A percentile compares a stretch with the other conserved stretches of the same genome.
phyloP scores from a whole-genome alignment of 352 stramenopile genomes.

The Globisporangium recalcitrans region DNA sequence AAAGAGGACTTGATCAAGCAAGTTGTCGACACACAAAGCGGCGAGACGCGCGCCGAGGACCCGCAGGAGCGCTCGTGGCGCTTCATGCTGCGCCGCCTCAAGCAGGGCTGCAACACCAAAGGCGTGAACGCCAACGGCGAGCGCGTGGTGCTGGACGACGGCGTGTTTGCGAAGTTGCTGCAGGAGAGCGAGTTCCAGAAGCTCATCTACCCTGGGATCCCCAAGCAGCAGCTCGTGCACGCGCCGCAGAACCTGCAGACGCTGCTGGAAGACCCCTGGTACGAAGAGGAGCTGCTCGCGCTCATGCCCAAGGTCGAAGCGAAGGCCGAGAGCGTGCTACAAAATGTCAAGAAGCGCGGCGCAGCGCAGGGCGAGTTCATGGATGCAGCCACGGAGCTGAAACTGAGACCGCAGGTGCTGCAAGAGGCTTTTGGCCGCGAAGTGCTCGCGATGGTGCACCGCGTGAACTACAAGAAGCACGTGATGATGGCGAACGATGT shows the following conservation, averaged over 20 bases:
- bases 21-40: slow-evolving; percentile 19
- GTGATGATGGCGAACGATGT: slow-evolving; percentile 62
- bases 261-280: slow-evolving; percentile 74
- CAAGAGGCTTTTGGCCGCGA: slow-evolving; percentile 84
- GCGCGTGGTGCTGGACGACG: slow-evolving; percentile 65
- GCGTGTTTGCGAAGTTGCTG: slow-evolving; percentile 75
- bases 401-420: slow-evolving; percentile 69
- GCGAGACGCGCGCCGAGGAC: slow-evolving; percentile 23
- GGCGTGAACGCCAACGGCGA: slow-evolving; percentile 55
- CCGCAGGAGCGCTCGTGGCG: slow-evolving; percentile 47
- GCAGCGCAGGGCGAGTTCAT: slow-evolving; percentile 73
- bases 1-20: slow-evolving; percentile 43
- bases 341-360: slow-evolving; percentile 76
- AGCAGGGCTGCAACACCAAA: slow-evolving; percentile 44
- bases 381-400: slow-evolving; percentile 58
- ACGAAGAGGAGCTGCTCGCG: slow-evolving; percentile 65
- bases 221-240: slow-evolving; percentile 54
- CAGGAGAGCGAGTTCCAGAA: slow-evolving; percentile 63
- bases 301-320: slow-evolving; percentile 80
- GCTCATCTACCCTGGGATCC: slow-evolving; percentile 77
- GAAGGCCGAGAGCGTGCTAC: slow-evolving; percentile 70
- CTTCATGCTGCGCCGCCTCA: slow-evolving; percentile 57
- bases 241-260: slow-evolving; percentile 68
- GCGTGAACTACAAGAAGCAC: slow-evolving; percentile 80
- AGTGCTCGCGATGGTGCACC: slow-evolving; percentile 78